phyloP scores from a whole-genome alignment of 164 flowering plant genomes.

The Magnolia kwangsiensis region DNA sequence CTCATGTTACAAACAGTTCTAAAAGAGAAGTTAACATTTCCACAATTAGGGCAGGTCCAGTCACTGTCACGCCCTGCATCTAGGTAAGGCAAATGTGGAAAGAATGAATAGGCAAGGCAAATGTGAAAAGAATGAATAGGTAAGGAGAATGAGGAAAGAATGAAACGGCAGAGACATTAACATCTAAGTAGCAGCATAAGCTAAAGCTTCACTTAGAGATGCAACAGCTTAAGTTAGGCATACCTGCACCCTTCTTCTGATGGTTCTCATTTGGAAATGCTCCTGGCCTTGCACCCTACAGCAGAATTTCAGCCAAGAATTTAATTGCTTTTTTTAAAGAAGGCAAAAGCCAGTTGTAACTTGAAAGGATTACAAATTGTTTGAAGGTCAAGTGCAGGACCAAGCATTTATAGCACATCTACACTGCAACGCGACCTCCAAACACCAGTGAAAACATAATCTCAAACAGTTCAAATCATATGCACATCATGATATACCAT shows the following conservation, averaged over 20 bases:
- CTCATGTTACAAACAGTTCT: constrained; percentile 98
- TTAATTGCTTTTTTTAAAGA: neutral
- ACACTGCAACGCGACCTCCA: no score
- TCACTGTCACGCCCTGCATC: constrained; percentile 83
- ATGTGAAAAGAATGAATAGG: neutral
- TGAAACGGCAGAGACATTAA: neutral
- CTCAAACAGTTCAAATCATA: neutral
- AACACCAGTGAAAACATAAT: neutral
- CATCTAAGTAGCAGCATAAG: neutral
- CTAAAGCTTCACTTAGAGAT: neutral
- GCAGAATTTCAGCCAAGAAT: constrained; percentile 4
- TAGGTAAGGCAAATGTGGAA: constrained; percentile 17
- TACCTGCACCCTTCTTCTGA: constrained; percentile 49
- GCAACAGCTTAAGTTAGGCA: neutral
- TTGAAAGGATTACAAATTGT: no score
- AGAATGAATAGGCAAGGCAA: neutral
- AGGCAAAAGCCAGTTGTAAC: neutral
- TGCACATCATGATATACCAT: constrained; percentile 50
- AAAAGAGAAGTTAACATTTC: constrained; percentile 92
- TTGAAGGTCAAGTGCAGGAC: no score
- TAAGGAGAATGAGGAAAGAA: neutral
- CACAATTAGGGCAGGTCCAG: constrained; percentile 97
- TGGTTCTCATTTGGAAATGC: constrained; percentile 66
- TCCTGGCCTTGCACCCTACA: constrained; percentile 82
- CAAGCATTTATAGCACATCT: no score